These are phyloP conservation scores for Taphrina confusa DNA, from an alignment of 1,139 yeast species.

Conservation along the genomic window DNA sequence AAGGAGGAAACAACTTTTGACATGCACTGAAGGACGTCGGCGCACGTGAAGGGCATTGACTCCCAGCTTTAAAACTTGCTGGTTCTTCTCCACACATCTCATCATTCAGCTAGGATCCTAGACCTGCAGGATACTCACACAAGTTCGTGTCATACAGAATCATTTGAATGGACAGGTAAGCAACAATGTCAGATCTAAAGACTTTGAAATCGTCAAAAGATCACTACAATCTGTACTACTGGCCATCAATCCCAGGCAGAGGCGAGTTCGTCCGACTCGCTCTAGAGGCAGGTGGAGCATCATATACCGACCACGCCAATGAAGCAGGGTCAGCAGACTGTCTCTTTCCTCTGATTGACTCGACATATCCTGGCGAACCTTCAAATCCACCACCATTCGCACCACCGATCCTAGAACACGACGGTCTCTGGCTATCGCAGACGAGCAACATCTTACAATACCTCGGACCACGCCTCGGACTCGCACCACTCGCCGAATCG, in stretches of 20 bases:
- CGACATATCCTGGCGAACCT: neutral
- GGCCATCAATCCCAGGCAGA: constrained; percentile 32
- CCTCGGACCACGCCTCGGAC: constrained; percentile 24
- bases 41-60: too few species aligned
- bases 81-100: too few species aligned
- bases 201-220: too few species aligned
- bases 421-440: constrained; percentile 19
- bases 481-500: constrained; percentile 20
- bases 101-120: too few species aligned
- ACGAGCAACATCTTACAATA: constrained; percentile 18
- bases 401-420: constrained; percentile 22
- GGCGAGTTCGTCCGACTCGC: constrained; percentile 29
- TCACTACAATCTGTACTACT: constrained; percentile 31
- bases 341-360: constrained; percentile 15
- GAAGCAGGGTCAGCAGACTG: neutral
- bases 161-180: too few species aligned
- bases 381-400: constrained; percentile 20
- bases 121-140: too few species aligned
- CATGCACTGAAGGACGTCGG: too few species aligned
- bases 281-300: constrained; percentile 13
- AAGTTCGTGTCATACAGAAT: too few species aligned
- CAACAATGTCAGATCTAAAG: too few species aligned
- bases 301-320: constrained; percentile 18
- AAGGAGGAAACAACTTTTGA: too few species aligned
- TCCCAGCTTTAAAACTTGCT: too few species aligned